phyloP scores from a whole-genome alignment of 345 rosid genomes.

The Zanthoxylum bungeanum region DNA sequence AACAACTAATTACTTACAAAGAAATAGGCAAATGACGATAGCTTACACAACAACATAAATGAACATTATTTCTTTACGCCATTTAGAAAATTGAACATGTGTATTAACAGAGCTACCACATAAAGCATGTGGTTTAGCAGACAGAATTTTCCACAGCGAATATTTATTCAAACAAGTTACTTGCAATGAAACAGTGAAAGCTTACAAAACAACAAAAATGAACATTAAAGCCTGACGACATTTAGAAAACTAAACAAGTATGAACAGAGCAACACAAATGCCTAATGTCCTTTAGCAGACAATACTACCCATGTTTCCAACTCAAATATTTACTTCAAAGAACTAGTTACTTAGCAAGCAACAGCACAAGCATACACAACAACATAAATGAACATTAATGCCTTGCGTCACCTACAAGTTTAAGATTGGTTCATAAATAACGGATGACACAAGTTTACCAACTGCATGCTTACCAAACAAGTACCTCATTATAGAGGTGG shows the following conservation, averaged over 20 bases:
- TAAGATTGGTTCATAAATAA: background rate
- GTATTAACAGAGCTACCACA: background rate
- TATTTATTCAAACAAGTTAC: background rate
- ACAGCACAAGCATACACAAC: background rate
- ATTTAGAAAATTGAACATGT: background rate
- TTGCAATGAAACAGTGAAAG: background rate
- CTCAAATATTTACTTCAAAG: background rate
- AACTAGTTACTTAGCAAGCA: background rate
- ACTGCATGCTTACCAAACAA: background rate
- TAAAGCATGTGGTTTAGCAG: background rate
- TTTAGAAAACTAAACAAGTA: background rate
- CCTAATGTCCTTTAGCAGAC: background rate
- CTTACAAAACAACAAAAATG: background rate
- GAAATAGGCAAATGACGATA: background rate
- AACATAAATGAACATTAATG: background rate
- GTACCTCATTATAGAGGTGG: too few relatives aligned
- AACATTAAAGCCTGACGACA: background rate
- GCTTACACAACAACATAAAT: too few relatives aligned
- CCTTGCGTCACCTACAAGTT: background rate
- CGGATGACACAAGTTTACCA: background rate
- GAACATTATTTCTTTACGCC: too few relatives aligned
- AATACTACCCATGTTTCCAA: background rate
- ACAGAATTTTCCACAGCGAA: background rate
- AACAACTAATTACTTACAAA: background rate
- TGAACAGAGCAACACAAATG: background rate